Base-by-base conservation (phyloP, 441 rosid species). In the Macaranga tanarius region DNA sequence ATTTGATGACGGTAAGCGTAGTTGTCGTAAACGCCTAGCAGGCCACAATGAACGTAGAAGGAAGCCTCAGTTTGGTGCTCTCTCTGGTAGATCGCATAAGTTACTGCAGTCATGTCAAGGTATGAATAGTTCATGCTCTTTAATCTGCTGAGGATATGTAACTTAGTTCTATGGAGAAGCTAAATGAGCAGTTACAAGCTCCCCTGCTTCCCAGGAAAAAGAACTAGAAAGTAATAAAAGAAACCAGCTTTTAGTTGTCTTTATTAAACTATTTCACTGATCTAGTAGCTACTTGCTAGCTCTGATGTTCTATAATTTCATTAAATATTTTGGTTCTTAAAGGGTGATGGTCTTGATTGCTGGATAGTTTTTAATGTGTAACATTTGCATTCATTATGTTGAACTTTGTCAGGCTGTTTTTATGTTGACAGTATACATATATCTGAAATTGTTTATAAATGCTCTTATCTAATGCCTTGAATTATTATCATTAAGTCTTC, bases 1-100 rank as follows among this genome's bases (percentile, higher is more conserved):
- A 77, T 94, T 94, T 48, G 99, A 94, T 78, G 92, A 92, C 66
- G 87, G 87, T 26, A 94, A 92, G 82, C 92, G 97, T 65, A 92
- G 97, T 75, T 94, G 99, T 79, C 93, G 97, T 58, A 92, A 85
- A 74, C 89, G 98, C 73, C 82, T 93, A 72, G 94, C 93, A 0
- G 97, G 96, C 65, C 98, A 91, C 77, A 91, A 91, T 69, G 92
- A 89, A 81, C 87, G 98, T 17, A 85, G 97, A 74, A 82, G 98
- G 79, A 93, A 91, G 79, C 89, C 89, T 79, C 88, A 87, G 13
- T 73, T 82, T 66, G 83, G 78, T 77, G 69, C 82, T 67, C 71
- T 81, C 68, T 80, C 86, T 51, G 75, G 82, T 62, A 87, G 82
- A 62, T 76, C 77, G 10, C 84, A 80, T 19, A 87, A 77, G 82